phyloP scores from a whole-genome alignment of 2,329 filamentous ascomycete genomes.

The Teratosphaeria viscida region DNA sequence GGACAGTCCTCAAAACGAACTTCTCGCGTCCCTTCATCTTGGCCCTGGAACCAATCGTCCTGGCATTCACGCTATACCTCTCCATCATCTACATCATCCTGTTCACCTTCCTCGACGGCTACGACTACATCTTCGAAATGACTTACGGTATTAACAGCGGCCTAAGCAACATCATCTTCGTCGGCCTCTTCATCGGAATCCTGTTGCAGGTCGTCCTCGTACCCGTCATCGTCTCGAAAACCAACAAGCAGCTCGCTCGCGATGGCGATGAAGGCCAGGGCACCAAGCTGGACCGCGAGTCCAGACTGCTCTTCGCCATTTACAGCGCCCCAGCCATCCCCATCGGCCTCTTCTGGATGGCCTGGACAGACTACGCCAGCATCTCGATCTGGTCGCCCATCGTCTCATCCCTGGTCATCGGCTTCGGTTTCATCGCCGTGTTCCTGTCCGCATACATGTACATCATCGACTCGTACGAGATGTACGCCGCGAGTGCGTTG shows the following conservation, averaged over 20 bases:
- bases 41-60: constrained; percentile 36
- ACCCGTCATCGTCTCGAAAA: constrained; percentile 31
- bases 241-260: constrained; percentile 35
- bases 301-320: constrained; percentile 43
- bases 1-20: constrained; percentile 24
- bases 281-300: constrained; percentile 28
- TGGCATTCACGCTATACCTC: constrained; percentile 37
- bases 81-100: constrained; percentile 38
- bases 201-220: constrained; percentile 33
- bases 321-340: constrained; percentile 43
- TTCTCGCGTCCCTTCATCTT: constrained; percentile 36
- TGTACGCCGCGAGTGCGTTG: constrained; percentile 41
- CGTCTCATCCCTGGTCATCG: constrained; percentile 42
- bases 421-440: constrained; percentile 31
- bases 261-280: constrained; percentile 33
- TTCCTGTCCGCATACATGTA: constrained; percentile 46
- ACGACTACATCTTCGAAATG: constrained; percentile 41
- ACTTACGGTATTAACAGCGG: constrained; percentile 38
- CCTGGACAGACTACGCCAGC: constrained; percentile 37
- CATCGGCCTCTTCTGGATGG: constrained; percentile 48
- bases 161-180: constrained; percentile 38
- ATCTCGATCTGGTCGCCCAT: constrained; percentile 45
- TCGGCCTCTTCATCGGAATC: constrained; percentile 34
- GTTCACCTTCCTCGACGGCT: constrained; percentile 41
- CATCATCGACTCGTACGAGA: constrained; percentile 48